phyloP scores from a whole-genome alignment of 495 filamentous ascomycete genomes.

The Astrocystis sublimbata region DNA sequence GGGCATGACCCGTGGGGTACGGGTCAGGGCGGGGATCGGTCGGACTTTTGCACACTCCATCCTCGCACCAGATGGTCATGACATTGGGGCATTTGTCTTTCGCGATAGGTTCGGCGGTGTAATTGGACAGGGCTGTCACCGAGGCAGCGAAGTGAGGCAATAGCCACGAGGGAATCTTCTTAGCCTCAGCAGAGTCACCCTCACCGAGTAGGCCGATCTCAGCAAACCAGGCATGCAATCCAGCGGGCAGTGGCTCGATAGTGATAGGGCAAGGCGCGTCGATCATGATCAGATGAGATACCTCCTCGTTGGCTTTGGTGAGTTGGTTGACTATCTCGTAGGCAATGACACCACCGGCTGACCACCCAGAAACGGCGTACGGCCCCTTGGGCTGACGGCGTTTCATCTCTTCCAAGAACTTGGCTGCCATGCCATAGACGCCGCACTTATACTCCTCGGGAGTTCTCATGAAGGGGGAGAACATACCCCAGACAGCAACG shows the following conservation, averaged over 20 bases:
- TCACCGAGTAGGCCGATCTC: conserved; percentile 79
- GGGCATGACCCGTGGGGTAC: conserved; percentile 68
- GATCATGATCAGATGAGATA: conserved; percentile 76
- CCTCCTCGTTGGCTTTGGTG: conserved; percentile 63
- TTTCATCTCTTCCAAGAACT: conserved; percentile 63
- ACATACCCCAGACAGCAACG: conserved; percentile 64
- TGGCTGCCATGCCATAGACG: conserved; percentile 54
- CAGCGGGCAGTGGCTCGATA: conserved; percentile 73
- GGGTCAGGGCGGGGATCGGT: conserved; percentile 71
- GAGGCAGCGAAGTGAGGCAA: conserved; percentile 81
- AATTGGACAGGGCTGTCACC: conserved; percentile 72
- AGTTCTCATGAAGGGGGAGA: conserved; percentile 62
- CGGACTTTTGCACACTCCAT: conserved; percentile 74
- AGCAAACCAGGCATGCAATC: conserved; percentile 78
- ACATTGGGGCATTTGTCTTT: conserved; percentile 61
- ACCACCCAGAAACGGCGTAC: conserved; percentile 76
- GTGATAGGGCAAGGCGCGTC: conserved; percentile 79
- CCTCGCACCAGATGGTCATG: conserved; percentile 74
- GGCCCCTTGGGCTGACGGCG: conserved; percentile 65
- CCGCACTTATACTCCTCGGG: conserved; percentile 58
- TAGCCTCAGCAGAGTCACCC: conserved; percentile 38
- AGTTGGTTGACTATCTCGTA: conserved; percentile 80
- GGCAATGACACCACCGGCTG: conserved; percentile 83
- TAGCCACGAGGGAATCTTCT: conserved; percentile 73
- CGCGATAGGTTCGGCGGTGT: conserved; percentile 59